These are phyloP conservation scores for Cryphonectria japonica DNA, from an alignment of 2,329 filamentous ascomycete genomes.

Conservation along the genomic window DNA sequence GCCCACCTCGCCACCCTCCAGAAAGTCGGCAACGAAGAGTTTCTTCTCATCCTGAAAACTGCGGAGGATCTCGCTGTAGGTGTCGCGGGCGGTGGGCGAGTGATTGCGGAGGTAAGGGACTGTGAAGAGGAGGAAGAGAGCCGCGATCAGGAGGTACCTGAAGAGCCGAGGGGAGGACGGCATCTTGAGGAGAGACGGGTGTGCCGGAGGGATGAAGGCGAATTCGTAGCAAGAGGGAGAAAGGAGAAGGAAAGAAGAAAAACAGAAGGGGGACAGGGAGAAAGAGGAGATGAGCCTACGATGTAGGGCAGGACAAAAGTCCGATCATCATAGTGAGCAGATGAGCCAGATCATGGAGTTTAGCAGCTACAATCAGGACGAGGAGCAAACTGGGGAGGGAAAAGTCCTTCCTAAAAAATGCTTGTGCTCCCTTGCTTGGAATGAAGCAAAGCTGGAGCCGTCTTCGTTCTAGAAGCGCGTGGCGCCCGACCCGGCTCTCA, in stretches of 20 bases:
- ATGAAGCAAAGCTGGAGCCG: slow-evolving; percentile 2
- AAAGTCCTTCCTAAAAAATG: background rate
- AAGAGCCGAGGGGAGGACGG: slow-evolving; percentile 35
- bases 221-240: background rate
- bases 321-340: background rate
- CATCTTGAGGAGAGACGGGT: slow-evolving; percentile 31
- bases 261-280: background rate
- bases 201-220: background rate
- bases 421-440: slow-evolving; percentile 14
- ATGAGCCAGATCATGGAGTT: too few species aligned
- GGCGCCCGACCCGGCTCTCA: slow-evolving; percentile 6
- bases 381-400: background rate
- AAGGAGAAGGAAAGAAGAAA: too few species aligned
- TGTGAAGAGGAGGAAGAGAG: slow-evolving; percentile 35
- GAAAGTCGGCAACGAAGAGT: slow-evolving; percentile 41
- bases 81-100: slow-evolving; percentile 19
- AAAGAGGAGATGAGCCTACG: background rate
- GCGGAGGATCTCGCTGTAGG: slow-evolving; percentile 35
- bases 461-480: background rate
- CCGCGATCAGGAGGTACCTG: slow-evolving; percentile 33
- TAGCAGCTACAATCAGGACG: background rate
- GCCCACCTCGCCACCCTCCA: slow-evolving; percentile 39
- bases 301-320: background rate
- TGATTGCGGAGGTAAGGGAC: slow-evolving; percentile 33
- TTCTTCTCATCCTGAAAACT: slow-evolving; percentile 39